A percentile compares a stretch with the other conserved stretches of the same genome.
Evolutionary conservation across 1,139 yeast genomes (phyloP).

Genomic region (Taphrina communis): DNA sequence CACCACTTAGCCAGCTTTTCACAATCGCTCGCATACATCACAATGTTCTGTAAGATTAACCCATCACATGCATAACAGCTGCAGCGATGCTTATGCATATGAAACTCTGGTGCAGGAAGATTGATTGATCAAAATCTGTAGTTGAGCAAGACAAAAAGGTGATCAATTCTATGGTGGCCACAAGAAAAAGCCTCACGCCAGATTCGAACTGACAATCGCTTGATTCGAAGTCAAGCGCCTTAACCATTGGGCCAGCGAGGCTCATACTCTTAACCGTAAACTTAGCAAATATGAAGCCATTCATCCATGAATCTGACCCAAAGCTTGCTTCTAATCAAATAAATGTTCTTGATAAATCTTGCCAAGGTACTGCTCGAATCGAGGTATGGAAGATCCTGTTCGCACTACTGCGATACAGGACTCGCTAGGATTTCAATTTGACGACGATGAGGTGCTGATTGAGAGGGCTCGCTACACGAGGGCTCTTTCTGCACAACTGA

Average conservation of each 20-base stretch:
- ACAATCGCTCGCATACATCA: background rate
- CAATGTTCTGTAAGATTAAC: no score
- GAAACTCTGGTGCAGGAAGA: no score
- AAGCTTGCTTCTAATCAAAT: no score
- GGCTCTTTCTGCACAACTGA: conserved; percentile 7
- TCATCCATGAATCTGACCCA: background rate
- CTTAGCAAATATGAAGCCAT: background rate
- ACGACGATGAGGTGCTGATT: conserved; percentile 16
- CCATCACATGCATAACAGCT: no score
- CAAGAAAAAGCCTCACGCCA: conserved; percentile 33
- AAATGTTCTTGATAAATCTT: no score
- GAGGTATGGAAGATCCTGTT: background rate
- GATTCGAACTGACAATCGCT: conserved; percentile 37
- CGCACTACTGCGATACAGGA: background rate
- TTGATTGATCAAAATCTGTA: background rate
- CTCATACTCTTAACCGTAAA: background rate
- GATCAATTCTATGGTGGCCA: background rate
- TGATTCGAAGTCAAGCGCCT: conserved; percentile 39
- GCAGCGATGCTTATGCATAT: no score
- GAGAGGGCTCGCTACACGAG: conserved; percentile 15
- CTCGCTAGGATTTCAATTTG: conserved; percentile 7
- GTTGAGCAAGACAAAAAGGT: background rate
- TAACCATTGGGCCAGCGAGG: conserved; percentile 38
- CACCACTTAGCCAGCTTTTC: background rate
- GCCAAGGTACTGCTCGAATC: no score